Percentiles rank a stretch among this genome's conserved stretches.
These are phyloP conservation scores for Phialemoniopsis sp. DNA, from an alignment of 2,329 filamentous ascomycete genomes.

Conservation along the genomic window DNA sequence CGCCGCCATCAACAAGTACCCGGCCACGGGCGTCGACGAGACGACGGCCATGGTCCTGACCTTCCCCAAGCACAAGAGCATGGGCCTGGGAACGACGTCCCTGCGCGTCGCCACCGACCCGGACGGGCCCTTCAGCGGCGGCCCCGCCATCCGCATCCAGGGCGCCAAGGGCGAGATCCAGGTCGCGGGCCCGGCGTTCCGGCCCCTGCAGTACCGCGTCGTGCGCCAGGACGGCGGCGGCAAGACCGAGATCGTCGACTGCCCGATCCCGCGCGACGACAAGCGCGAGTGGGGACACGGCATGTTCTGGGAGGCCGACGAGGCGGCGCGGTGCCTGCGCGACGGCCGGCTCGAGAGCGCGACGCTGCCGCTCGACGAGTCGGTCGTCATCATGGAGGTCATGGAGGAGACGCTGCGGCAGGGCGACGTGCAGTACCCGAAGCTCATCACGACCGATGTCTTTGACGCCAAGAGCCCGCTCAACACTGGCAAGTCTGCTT, in stretches of 20 bases:
- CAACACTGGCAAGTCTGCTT: constrained; percentile 44
- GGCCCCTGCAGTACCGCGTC: constrained; percentile 62
- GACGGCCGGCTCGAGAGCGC: constrained; percentile 76
- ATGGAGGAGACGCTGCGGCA: constrained; percentile 54
- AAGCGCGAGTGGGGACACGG: constrained; percentile 60
- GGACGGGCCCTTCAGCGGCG: constrained; percentile 53
- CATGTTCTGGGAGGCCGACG: constrained; percentile 63
- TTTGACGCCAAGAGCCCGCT: constrained; percentile 58
- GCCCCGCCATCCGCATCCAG: constrained; percentile 73
- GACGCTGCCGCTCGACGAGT: constrained; percentile 69
- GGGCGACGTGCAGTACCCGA: constrained; percentile 49
- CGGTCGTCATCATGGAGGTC: constrained; percentile 76
- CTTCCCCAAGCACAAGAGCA: constrained; percentile 65
- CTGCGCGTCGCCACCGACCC: constrained; percentile 60
- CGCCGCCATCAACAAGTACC: constrained; percentile 67
- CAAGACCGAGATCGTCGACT: constrained; percentile 45
- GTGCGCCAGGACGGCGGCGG: constrained; percentile 41
- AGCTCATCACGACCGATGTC: constrained; percentile 51
- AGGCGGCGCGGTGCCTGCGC: constrained; percentile 44
- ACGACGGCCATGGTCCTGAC: constrained; percentile 72
- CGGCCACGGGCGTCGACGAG: constrained; percentile 69
- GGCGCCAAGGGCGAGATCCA: constrained; percentile 80
- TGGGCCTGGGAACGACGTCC: constrained; percentile 68
- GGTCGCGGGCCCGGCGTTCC: constrained; percentile 67
- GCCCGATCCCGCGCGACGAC: constrained; percentile 48